These are phyloP conservation scores for Oryza glumipatula DNA, from an alignment of 176 grass and related monocot species.

Conservation along the genomic window DNA sequence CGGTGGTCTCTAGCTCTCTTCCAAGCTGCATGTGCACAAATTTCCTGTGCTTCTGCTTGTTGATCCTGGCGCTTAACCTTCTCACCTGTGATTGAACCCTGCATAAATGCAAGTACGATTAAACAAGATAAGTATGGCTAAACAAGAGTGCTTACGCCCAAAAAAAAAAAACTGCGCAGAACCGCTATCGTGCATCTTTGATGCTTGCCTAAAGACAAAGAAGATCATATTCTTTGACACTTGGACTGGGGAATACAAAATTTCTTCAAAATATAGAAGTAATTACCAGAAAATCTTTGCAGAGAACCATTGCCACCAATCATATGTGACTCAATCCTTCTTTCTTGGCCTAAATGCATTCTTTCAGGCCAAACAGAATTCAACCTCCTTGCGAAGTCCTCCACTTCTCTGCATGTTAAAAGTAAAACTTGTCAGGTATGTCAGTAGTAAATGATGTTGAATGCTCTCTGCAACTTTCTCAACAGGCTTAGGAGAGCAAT, in stretches of 20 bases:
- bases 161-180: conserved; percentile 3
- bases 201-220: conserved; percentile 5
- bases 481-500: conserved; percentile 5
- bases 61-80: background rate
- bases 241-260: background rate
- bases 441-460: conserved; percentile 16
- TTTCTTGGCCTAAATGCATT: conserved; percentile 84
- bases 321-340: conserved; percentile 63
- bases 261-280: conserved; percentile 17
- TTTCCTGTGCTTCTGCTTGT: conserved; percentile 10
- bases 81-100: conserved; percentile 59
- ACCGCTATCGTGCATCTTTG: conserved; percentile 1
- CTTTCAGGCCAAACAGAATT: conserved; percentile 96
- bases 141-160: background rate
- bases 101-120: conserved; percentile 1
- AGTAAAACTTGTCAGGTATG: conserved; percentile 33
- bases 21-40: conserved; percentile 44
- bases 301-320: conserved; percentile 59
- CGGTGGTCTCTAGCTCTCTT: conserved; percentile 35
- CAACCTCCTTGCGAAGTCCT: conserved; percentile 95
- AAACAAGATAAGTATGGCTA: background rate
- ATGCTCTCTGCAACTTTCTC: background rate
- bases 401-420: conserved; percentile 84
- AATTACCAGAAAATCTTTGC: conserved; percentile 54
- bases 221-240: background rate